These are phyloP conservation scores for Aureobasidium sp. DNA, from an alignment of 2,329 filamentous ascomycete species.

Conservation along the genomic window DNA sequence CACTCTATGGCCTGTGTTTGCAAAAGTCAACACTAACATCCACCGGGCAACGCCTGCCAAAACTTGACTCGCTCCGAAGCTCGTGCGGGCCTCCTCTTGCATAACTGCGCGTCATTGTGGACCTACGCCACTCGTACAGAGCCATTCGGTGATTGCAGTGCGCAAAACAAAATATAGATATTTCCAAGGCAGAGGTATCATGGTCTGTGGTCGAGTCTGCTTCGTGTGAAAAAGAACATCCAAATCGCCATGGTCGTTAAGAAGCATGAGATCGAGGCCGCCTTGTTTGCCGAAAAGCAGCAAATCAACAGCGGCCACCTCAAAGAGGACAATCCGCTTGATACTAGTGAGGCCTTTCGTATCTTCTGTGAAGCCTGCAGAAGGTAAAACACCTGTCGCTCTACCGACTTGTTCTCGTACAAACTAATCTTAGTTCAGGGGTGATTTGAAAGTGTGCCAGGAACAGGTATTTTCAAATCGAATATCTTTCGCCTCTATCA, in stretches of 20 bases:
- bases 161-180: not conserved
- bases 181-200: not conserved
- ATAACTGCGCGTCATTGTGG: not conserved
- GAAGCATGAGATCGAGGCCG: slow-evolving; percentile 75
- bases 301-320: slow-evolving; percentile 70
- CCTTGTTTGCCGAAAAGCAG: slow-evolving; percentile 71
- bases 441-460: slow-evolving; percentile 79
- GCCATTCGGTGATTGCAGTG: not conserved
- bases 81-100: not conserved
- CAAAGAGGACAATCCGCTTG: slow-evolving; percentile 85
- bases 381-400: slow-evolving; percentile 25
- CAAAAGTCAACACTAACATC: not conserved
- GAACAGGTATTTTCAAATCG: slow-evolving; percentile 48
- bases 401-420: not conserved
- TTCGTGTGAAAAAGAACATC: not conserved
- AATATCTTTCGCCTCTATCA: no score
- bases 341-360: slow-evolving; percentile 65
- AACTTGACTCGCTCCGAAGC: not conserved
- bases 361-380: slow-evolving; percentile 74
- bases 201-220: slow-evolving; percentile 1
- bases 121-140: not conserved
- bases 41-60: not conserved
- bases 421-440: slow-evolving; percentile 26
- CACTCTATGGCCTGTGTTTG: not conserved
- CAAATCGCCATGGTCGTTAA: slow-evolving; percentile 32